These are phyloP conservation scores for Ilex paraguariensis DNA, from an alignment of 305 asterid genomes.

Conservation along the genomic window DNA sequence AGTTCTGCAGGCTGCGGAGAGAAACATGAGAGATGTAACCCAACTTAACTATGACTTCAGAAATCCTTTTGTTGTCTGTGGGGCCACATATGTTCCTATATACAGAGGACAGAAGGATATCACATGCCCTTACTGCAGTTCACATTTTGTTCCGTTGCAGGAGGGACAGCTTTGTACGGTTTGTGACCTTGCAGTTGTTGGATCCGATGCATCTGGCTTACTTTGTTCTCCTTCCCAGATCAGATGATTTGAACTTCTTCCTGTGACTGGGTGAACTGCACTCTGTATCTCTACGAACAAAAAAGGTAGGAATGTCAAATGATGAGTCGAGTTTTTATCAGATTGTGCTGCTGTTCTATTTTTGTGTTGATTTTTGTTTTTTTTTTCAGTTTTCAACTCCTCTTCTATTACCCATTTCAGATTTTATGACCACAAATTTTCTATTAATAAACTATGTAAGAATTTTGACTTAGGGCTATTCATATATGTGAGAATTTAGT, in stretches of 20 bases:
- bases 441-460: too few species aligned
- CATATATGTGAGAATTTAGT: too few species aligned
- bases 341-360: too few species aligned
- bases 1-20: conserved; percentile 80
- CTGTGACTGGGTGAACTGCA: conserved; percentile 4
- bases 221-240: conserved; percentile 81
- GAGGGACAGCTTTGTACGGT: conserved; percentile 74
- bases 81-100: conserved; percentile 82
- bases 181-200: conserved; percentile 75
- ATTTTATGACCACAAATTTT: too few species aligned
- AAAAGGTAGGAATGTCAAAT: too few species aligned
- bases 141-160: conserved; percentile 67
- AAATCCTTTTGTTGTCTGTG: conserved; percentile 89
- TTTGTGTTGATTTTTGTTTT: too few species aligned
- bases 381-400: too few species aligned
- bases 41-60: conserved; percentile 81
- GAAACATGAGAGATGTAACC: conserved; percentile 61
- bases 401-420: too few species aligned
- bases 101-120: conserved; percentile 82
- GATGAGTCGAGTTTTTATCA: too few species aligned
- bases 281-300: background rate
- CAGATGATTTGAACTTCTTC: conserved; percentile 31
- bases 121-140: conserved; percentile 76
- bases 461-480: too few species aligned
- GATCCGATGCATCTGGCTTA: conserved; percentile 90